A percentile compares a stretch with the other conserved stretches of the same genome.
Conservation (phyloP, 768 basidiomycete species). For the Rhodotorula kratochvilovae region DNA sequence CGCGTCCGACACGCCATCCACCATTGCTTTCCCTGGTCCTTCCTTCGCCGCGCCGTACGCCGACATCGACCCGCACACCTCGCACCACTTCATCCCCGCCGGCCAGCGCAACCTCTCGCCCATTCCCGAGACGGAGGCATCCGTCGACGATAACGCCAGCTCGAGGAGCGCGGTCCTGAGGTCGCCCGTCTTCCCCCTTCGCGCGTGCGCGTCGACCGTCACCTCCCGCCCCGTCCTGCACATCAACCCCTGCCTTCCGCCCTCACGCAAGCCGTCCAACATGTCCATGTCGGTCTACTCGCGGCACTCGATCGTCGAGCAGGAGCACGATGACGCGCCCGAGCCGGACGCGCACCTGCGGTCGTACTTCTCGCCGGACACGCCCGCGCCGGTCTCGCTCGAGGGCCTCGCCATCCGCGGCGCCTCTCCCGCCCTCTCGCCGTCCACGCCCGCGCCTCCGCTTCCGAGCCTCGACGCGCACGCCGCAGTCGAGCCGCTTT, state of each 20-base stretch:
- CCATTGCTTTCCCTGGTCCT: background rate
- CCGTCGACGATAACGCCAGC: rapidly evolving
- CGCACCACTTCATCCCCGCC: too few relatives aligned
- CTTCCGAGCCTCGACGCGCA: background rate
- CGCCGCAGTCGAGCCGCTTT: background rate
- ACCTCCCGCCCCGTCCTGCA: background rate
- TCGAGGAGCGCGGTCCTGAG: too few relatives aligned
- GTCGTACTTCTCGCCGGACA: constrained; percentile 24
- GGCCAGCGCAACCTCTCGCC: background rate
- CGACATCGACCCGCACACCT: background rate
- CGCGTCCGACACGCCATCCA: background rate
- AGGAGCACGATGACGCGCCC: background rate
- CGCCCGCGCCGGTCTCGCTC: background rate
- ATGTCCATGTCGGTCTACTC: constrained; percentile 24
- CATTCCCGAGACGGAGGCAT: background rate
- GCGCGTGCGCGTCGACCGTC: too few relatives aligned
- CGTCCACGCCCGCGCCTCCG: background rate
- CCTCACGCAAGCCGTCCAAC: background rate
- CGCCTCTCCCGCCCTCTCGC: background rate
- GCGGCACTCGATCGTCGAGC: background rate
- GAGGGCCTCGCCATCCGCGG: constrained; percentile 1
- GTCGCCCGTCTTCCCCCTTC: background rate
- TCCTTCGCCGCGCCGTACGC: background rate
- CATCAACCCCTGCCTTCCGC: background rate
- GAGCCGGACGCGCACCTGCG: background rate